Conservation (phyloP, 139 green algal genomes). For the Haematococcus lacustris region DNA sequence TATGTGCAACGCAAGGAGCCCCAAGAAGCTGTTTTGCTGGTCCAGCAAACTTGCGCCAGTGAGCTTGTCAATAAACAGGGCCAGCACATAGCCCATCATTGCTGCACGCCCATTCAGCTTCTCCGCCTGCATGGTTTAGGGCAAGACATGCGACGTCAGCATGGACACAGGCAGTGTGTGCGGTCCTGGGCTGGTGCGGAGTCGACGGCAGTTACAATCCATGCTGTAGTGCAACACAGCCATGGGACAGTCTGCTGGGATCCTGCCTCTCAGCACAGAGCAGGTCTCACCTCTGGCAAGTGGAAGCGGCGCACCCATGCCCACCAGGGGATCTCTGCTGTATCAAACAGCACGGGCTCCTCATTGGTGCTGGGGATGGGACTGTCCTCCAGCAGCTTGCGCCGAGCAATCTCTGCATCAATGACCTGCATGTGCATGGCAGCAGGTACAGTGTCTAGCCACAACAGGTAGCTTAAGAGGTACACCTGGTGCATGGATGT, state of each 20-base stretch:
- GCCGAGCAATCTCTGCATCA: slow-evolving; percentile 82
- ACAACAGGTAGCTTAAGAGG: slow-evolving; percentile 71
- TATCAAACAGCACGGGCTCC: slow-evolving; percentile 89
- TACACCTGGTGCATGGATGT: slow-evolving; percentile 87
- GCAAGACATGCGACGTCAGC: no score
- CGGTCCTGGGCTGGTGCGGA: no score
- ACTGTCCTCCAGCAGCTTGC: slow-evolving; percentile 76
- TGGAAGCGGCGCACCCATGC: slow-evolving; percentile 92
- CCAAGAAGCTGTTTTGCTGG: slow-evolving; percentile 87
- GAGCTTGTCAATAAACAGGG: slow-evolving; percentile 67
- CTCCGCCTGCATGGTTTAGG: slow-evolving; percentile 81
- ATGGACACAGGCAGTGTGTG: no score
- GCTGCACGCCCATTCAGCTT: slow-evolving; percentile 90
- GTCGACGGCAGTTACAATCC: no score
- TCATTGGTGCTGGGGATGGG: slow-evolving; percentile 78
- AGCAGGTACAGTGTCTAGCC: no score
- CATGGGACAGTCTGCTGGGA: no score
- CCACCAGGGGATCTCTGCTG: slow-evolving; percentile 87
- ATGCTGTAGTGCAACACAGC: no score
- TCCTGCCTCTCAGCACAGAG: no score
- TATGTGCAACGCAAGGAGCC: slow-evolving; percentile 69
- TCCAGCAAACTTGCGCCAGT: slow-evolving; percentile 77
- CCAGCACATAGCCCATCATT: slow-evolving; percentile 89
- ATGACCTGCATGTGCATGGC: slow-evolving; percentile 56
- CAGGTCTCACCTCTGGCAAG: slow-evolving; percentile 81